Percentiles rank a stretch among this genome's conserved stretches.
Conservation (phyloP, 2,329 filamentous ascomycete genomes). For the Blumeria hordei region DNA sequence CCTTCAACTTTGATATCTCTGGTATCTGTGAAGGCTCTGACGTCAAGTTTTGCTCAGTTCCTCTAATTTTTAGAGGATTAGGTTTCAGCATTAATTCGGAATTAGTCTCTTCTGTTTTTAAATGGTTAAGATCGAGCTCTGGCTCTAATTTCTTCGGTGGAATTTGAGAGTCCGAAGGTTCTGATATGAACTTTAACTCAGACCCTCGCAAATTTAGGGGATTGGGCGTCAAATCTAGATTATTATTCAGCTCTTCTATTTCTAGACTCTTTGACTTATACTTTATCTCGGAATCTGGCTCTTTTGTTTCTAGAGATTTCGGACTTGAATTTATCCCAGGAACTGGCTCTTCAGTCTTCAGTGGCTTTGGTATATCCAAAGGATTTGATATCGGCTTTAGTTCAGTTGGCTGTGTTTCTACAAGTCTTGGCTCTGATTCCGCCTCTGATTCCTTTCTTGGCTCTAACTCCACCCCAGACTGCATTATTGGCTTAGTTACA, state of each 20-base stretch:
- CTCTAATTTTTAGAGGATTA: not conserved
- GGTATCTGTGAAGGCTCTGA: not conserved
- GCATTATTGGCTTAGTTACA: not conserved
- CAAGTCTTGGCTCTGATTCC: no score
- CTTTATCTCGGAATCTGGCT: not conserved
- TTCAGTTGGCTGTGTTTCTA: no score
- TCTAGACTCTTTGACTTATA: not conserved
- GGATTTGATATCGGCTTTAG: slow-evolving; percentile 4
- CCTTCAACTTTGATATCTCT: not conserved
- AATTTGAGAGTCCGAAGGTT: no score
- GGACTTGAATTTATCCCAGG: not conserved
- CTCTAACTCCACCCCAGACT: not conserved
- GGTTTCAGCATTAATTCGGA: no score
- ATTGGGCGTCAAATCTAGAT: no score
- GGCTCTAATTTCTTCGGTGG: no score
- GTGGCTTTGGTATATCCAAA: not conserved
- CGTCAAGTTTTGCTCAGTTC: not conserved
- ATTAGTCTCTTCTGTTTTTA: no score
- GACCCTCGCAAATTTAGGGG: no score
- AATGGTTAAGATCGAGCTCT: no score
- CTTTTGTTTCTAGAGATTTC: not conserved
- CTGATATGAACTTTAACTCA: no score
- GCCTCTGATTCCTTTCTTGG: not conserved
- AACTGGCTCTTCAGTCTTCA: not conserved
- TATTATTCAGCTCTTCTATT: not conserved